Evolutionary conservation across 768 basidiomycete genomes (phyloP).

Genomic region (Mycena olivaceomarginata): DNA sequence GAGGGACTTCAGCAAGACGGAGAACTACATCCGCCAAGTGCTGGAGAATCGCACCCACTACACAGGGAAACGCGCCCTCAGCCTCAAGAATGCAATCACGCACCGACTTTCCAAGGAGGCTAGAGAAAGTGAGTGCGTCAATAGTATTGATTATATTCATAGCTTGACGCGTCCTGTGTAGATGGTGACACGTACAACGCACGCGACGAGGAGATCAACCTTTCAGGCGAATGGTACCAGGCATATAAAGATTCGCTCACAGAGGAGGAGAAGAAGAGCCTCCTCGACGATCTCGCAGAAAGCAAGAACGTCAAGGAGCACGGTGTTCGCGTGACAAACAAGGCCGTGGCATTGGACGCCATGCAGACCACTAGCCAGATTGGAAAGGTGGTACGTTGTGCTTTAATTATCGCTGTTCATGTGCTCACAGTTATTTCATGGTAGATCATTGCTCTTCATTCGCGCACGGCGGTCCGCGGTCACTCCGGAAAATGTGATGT

Average conservation of each 20-base stretch:
- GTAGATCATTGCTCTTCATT: too few relatives aligned
- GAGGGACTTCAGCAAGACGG: not conserved
- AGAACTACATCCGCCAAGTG: not conserved
- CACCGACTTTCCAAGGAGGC: too few relatives aligned
- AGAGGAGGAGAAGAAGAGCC: not conserved
- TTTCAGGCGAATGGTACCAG: not conserved
- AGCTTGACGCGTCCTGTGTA: not conserved
- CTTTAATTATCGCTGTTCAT: not conserved
- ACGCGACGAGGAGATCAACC: not conserved
- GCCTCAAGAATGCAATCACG: too few relatives aligned
- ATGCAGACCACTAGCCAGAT: not conserved
- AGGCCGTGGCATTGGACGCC: not conserved
- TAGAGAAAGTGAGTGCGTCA: not conserved
- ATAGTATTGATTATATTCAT: not conserved
- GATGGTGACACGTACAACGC: not conserved
- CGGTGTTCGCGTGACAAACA: conserved; percentile 7
- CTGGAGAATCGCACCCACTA: not conserved
- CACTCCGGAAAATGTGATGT: too few relatives aligned
- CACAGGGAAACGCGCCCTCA: not conserved
- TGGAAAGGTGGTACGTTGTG: conserved; percentile 5
- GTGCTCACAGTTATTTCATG: not conserved
- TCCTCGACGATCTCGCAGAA: conserved; percentile 1
- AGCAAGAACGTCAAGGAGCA: not conserved
- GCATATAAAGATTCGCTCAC: not conserved
- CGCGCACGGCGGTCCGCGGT: too few relatives aligned